These are phyloP conservation scores for Neoboletus magnificus DNA, from an alignment of 768 basidiomycete genomes.

Conservation along the genomic window DNA sequence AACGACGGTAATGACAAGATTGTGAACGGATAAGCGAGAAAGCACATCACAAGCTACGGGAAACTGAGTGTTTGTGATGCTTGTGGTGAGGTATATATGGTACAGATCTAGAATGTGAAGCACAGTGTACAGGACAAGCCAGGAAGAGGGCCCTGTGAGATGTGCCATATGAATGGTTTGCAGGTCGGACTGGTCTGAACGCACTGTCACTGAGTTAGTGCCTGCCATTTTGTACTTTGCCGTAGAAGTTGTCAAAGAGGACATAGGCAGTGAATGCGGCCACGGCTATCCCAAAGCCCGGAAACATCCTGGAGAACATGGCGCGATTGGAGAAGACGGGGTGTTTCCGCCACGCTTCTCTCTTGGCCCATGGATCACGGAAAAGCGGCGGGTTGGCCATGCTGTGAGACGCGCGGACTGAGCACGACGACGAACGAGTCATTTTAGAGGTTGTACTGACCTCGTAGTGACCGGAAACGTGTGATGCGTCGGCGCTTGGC, in stretches of 20 bases:
- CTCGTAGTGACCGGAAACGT: constrained; percentile 15
- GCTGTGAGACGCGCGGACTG: constrained; percentile 17
- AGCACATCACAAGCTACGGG: background rate
- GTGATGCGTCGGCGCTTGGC: background rate
- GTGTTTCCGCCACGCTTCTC: constrained; percentile 89
- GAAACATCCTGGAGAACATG: constrained; percentile 90
- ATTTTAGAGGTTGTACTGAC: constrained; percentile 10
- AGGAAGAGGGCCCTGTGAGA: background rate
- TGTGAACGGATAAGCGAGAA: background rate
- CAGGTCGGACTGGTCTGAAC: constrained; percentile 1
- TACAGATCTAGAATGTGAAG: constrained; percentile 9
- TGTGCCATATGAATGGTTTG: background rate
- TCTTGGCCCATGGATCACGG: constrained; percentile 92
- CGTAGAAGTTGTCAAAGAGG: constrained; percentile 70
- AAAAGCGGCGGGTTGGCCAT: constrained; percentile 73
- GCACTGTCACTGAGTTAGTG: constrained; percentile 16
- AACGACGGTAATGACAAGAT: background rate
- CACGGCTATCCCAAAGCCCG: constrained; percentile 91
- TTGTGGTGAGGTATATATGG: background rate
- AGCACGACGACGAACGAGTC: constrained; percentile 1
- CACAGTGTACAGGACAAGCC: background rate
- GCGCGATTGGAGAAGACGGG: constrained; percentile 83
- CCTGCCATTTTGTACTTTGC: constrained; percentile 34
- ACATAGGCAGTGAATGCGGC: constrained; percentile 93
- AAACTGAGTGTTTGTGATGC: background rate